Evolutionary conservation across 2,329 filamentous ascomycete genomes (phyloP).

Genomic region (Macroventuria anomochaeta): DNA sequence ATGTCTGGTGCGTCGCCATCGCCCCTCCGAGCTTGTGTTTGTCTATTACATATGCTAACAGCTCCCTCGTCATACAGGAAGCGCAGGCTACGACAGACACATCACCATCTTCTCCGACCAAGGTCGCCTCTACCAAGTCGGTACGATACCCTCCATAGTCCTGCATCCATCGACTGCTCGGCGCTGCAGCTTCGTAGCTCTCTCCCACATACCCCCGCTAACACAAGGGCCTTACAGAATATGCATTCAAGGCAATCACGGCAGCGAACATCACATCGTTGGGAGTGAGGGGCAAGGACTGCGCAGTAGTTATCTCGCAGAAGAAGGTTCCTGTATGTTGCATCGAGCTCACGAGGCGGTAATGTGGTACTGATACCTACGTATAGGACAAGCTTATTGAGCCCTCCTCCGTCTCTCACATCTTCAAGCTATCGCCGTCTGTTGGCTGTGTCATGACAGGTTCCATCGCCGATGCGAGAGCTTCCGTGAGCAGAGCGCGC

Average conservation of each 20-base stretch:
- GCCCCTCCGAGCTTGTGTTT: conserved; percentile 23
- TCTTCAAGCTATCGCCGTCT: conserved; percentile 95
- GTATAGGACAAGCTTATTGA: conserved; percentile 97
- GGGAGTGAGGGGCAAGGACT: conserved; percentile 94
- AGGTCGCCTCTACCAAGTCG: conserved; percentile 98
- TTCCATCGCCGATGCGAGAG: conserved; percentile 95
- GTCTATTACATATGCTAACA: conserved; percentile 37
- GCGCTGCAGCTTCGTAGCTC: conserved; percentile 1
- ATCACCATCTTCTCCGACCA: conserved; percentile 99
- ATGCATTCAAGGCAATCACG: conserved; percentile 99
- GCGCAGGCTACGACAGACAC: conserved; percentile 88
- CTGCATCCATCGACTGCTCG: neutral
- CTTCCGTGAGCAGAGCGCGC: conserved; percentile 89
- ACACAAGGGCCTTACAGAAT: conserved; percentile 68
- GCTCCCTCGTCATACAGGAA: conserved; percentile 38
- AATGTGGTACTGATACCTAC: conserved; percentile 17
- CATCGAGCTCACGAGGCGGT: neutral
- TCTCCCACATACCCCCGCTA: conserved; percentile 20
- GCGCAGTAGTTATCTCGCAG: conserved; percentile 95
- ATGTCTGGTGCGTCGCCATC: conserved; percentile 50
- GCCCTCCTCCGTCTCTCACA: conserved; percentile 92
- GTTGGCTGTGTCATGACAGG: conserved; percentile 99
- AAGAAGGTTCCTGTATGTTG: conserved; percentile 96
- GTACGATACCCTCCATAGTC: conserved; percentile 63
- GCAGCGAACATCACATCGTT: conserved; percentile 99